Base-by-base conservation (phyloP, 352 stramenopile genomes). In the Phytophthora fragariae region DNA sequence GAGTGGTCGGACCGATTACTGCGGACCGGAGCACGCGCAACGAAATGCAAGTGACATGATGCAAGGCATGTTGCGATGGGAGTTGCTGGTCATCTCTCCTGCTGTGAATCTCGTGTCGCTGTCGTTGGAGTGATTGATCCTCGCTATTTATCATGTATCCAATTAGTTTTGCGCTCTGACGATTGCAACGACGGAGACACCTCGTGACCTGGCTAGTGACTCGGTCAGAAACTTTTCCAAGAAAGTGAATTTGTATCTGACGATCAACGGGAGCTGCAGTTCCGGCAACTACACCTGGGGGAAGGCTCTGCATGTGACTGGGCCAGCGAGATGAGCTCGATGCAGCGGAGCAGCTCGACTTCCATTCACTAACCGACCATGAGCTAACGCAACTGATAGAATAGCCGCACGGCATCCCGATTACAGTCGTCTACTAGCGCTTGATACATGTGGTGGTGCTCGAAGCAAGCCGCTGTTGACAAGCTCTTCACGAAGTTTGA, bases 1-100 rank as follows among this genome's bases (percentile, higher is more conserved):
- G 76, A 83, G 56, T 6, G 76, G 74, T 35, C 76, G 68, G 9
- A 86, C 79, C 0, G 57, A 86, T 29, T 86, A 84, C 66, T 84
- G 77, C 19, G 76, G 68, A 31, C 49, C 65, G 11, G 54, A 71
- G 8, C 70, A 84, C 41, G 79, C 79, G 5, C 68, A 76, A 24
- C 71, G 77, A 10, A 86, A 79, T 50, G 75, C 77, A 0, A 73
- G 65, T 8, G 79, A 86, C 39, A 81, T 74, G 68, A 57, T 86
- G 54, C 62, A 78, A 29, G 72, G 68, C 2, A 65, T 82, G 65
- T 47, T 86, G 46, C 74, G 77, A 2, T 85, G 79, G 79, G 79
- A 85, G 41, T 49, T 73, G 55, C 33, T 80, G 21, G 66, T 75
- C 44, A 83, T 86, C 41, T 63, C 65, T 5, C 79, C 79, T 3